Percentiles rank a stretch among this genome's conserved stretches.
These are phyloP conservation scores for Termitomyces sp. DNA, from an alignment of 1,284 basidiomycete species.

Conservation along the genomic window DNA sequence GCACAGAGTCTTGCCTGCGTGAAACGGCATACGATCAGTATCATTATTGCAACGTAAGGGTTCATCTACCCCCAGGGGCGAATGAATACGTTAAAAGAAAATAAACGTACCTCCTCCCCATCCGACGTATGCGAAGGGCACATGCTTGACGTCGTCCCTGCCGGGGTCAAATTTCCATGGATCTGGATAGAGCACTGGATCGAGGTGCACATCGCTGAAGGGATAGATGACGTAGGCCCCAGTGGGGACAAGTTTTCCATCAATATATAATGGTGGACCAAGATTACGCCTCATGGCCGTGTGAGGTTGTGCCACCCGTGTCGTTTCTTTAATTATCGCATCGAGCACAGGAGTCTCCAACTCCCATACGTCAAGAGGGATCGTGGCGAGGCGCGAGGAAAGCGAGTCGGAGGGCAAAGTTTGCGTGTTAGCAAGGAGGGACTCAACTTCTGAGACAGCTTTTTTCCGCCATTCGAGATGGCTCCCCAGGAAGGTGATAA, in stretches of 20 bases:
- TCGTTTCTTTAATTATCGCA: constrained; percentile 65
- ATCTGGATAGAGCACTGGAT: constrained; percentile 62
- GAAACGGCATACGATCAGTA: constrained; percentile 16
- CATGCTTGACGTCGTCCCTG: constrained; percentile 40
- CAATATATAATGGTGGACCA: constrained; percentile 60
- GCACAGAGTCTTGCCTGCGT: constrained; percentile 58
- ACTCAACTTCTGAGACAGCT: constrained; percentile 53
- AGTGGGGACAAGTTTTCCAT: constrained; percentile 58
- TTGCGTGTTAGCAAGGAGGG: constrained; percentile 48
- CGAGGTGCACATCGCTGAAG: constrained; percentile 70
- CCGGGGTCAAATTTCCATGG: constrained; percentile 71
- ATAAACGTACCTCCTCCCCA: constrained; percentile 66
- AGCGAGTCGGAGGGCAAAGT: constrained; percentile 28
- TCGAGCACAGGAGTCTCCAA: constrained; percentile 61
- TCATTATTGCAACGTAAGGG: constrained; percentile 9
- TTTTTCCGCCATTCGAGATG: constrained; percentile 57
- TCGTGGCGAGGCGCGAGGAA: constrained; percentile 43
- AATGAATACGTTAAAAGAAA: constrained; percentile 15
- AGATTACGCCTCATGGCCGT: constrained; percentile 72
- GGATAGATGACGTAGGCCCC: constrained; percentile 73
- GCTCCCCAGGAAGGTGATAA: constrained; percentile 61
- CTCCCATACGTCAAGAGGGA: constrained; percentile 70
- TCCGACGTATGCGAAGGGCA: constrained; percentile 59
- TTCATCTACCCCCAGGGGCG: constrained; percentile 3
- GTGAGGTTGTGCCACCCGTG: constrained; percentile 71